Evolutionary conservation across 805 yeast species (phyloP), one percentile per base, ranked within the genome.

Genomic region (Metschnikowia drakensbergensis): DNA sequence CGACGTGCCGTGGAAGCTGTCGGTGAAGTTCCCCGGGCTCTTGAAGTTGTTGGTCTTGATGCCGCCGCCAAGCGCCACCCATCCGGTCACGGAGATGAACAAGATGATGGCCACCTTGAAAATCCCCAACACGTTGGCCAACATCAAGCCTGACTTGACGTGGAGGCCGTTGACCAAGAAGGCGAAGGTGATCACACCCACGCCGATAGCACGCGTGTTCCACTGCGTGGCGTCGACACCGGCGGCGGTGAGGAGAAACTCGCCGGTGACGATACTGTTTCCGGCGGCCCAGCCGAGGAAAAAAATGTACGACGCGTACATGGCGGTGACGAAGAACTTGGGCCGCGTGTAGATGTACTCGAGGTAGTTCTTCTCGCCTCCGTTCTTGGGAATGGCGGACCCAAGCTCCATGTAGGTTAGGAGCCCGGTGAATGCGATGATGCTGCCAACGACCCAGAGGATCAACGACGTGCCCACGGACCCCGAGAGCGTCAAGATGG

Each of bases 251-350:
- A 87, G 72, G 51, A 88, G 74, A 67, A 85, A 87, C 60, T 84
- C 85, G 29, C 95, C 95, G 54, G 85, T 85, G 32, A 86, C 88
- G 44, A 86, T 81, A 22, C 91, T 83, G 65, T 86, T 86, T 64
- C 91, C 88, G 8, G 94, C 82, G 23, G 96, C 91, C 88, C 91
- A 88, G 33, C 94, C 94, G 42, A 88, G 71, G 58, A 86, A 76
- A 59, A 88, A 82, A 13, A 83, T 82, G 60, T 86, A 84, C 2
- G 90, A 72, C 0, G 88, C 90, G 58, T 72, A 72, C 75, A 70
- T 71, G 50, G 74, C 76, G 67, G 55, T 82, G 40, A 84, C 76
- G 50, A 88, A 71, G 60, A 83, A 86, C 62, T 71, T 77, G 37
- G 96, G 96, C 57, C 78, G 81, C 43, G 73, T 74, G 68, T 75